Evolutionary conservation across 495 filamentous ascomycete species (phyloP).

Genomic region (Aspergillus bridgeri): DNA sequence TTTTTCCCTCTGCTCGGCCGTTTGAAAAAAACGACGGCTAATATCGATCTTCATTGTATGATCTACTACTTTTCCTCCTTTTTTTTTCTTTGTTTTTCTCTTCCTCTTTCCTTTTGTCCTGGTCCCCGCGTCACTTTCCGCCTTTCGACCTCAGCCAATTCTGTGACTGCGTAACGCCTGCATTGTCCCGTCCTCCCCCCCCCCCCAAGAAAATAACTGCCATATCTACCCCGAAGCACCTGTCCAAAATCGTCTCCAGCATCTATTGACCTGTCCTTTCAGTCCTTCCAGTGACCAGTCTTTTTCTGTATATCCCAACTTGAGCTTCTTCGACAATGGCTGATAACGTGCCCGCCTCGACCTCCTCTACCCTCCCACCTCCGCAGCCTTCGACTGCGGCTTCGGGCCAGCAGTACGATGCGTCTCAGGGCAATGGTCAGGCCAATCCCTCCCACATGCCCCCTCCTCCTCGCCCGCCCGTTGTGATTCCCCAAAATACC

Average conservation of each 20-base stretch:
- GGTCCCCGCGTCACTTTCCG: conserved; percentile 18
- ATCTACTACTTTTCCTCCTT: conserved; percentile 9
- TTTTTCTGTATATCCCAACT: conserved; percentile 16
- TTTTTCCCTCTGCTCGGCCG: conserved; percentile 13
- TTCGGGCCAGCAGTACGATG: conserved; percentile 68
- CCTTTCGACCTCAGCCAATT: conserved; percentile 20
- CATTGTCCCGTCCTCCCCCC: conserved; percentile 20
- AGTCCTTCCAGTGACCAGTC: conserved; percentile 18
- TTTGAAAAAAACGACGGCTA: neutral
- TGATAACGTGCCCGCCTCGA: conserved; percentile 56
- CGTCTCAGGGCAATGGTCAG: conserved; percentile 60
- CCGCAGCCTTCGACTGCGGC: conserved; percentile 65
- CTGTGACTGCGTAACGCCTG: conserved; percentile 28
- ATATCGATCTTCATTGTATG: neutral
- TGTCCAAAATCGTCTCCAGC: conserved; percentile 16
- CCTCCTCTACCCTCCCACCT: conserved; percentile 56
- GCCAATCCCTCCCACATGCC: conserved; percentile 75
- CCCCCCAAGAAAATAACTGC: conserved; percentile 10
- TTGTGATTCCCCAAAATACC: conserved; percentile 92
- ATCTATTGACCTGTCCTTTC: conserved; percentile 17
- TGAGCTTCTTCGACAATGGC: conserved; percentile 53
- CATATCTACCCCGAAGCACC: conserved; percentile 17
- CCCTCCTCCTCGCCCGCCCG: conserved; percentile 81
- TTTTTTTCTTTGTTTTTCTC: conserved; percentile 23
- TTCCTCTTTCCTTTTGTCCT: conserved; percentile 10